Evolutionary conservation across 208 protist genomes (phyloP).

Genomic region (Crithidia fasciculata): DNA sequence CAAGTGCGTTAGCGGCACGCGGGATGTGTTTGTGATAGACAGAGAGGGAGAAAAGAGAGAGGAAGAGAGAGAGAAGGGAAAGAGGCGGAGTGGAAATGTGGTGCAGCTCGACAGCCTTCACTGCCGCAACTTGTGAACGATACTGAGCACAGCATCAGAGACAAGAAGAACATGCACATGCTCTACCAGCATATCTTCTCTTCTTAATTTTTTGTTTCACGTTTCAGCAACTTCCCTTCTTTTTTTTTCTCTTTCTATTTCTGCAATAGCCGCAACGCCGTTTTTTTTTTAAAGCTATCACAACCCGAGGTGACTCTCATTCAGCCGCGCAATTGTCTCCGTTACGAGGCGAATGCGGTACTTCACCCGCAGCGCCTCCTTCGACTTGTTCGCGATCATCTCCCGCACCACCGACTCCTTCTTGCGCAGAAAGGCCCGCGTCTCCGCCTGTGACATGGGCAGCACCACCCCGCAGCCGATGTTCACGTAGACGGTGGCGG

Average conservation of each 20-base stretch:
- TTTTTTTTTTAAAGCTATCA: not conserved
- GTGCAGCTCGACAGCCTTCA: too few relatives aligned
- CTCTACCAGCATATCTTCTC: too few relatives aligned
- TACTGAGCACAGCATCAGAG: too few relatives aligned
- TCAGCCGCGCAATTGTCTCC: conserved; percentile 67
- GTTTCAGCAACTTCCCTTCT: too few relatives aligned
- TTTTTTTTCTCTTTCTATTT: too few relatives aligned
- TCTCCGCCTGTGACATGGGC: conserved; percentile 64
- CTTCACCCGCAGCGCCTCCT: conserved; percentile 70
- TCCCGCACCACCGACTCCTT: conserved; percentile 60
- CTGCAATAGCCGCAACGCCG: too few relatives aligned
- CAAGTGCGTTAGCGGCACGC: too few relatives aligned
- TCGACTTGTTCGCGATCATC: conserved; percentile 35
- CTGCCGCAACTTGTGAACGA: too few relatives aligned
- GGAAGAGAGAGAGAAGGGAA: not conserved
- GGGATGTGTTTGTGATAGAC: not conserved
- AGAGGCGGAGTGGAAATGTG: not conserved
- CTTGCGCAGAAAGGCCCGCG: conserved; percentile 54
- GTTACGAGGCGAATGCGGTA: conserved; percentile 85
- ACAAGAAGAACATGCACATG: too few relatives aligned
- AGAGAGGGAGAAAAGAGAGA: conserved; percentile 2
- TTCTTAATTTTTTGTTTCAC: too few relatives aligned
- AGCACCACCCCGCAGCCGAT: conserved; percentile 84
- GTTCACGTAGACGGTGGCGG: conserved; percentile 62
- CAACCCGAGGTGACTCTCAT: conserved; percentile 40